Evolutionary conservation across 2,329 filamentous ascomycete genomes (phyloP).

Genomic region (Botrytis medusae): DNA sequence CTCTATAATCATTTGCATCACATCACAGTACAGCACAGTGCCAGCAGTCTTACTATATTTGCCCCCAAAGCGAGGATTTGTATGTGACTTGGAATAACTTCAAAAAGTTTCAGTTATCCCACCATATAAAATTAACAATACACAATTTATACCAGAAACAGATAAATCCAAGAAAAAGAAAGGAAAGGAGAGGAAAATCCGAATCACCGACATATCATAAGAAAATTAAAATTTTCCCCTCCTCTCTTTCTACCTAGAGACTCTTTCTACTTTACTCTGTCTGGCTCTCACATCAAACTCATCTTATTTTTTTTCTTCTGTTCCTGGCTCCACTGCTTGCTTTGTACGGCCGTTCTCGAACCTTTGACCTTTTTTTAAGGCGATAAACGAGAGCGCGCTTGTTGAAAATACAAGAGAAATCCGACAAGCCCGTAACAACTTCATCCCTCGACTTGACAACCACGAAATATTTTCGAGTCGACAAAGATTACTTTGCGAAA

Average conservation of each 20-base stretch:
- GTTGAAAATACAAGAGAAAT: conserved; percentile 20
- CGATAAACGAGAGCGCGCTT: conserved; percentile 21
- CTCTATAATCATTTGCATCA: not conserved
- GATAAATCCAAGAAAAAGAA: not conserved
- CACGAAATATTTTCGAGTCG: conserved; percentile 2
- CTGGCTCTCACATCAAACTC: not conserved
- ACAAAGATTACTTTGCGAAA: conserved; percentile 5
- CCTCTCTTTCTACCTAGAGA: not conserved
- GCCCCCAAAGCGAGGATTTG: not conserved
- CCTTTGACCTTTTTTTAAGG: conserved; percentile 14
- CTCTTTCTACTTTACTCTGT: not conserved
- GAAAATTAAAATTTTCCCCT: not conserved
- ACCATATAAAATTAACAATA: not conserved
- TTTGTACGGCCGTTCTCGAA: conserved; percentile 19
- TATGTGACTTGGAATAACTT: conserved; percentile 1
- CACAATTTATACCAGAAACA: not conserved
- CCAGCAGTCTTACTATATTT: not conserved
- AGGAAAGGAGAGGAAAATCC: not conserved
- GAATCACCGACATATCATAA: conserved; percentile 4
- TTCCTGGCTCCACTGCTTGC: conserved; percentile 18
- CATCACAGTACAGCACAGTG: not conserved
- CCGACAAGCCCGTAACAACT: conserved; percentile 17
- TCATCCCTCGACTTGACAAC: conserved; percentile 15
- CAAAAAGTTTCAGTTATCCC: not conserved
- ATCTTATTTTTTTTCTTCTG: conserved; percentile 5